Conservation (phyloP, 208 protist species). For the Leishmania mexicana region DNA sequence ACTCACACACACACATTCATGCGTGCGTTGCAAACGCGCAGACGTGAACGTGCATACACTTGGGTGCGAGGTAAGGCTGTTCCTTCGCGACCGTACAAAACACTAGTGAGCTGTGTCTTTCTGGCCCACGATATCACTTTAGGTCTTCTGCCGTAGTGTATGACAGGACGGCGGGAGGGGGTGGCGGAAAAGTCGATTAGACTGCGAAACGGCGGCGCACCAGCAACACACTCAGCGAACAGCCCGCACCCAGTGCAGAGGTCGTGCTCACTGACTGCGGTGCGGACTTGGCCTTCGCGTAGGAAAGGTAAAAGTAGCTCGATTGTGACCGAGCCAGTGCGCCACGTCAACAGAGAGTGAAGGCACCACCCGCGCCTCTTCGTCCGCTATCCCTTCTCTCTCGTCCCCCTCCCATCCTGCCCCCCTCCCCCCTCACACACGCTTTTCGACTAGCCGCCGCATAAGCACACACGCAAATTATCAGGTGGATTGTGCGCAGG, state of each 20-base stretch:
- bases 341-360: not conserved
- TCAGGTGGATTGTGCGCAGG: not conserved
- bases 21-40: not conserved
- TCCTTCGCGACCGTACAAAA: not conserved
- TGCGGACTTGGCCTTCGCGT: not conserved
- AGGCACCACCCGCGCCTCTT: not conserved
- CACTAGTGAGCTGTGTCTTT: not conserved
- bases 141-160: not conserved
- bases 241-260: not conserved
- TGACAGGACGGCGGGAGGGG: not conserved
- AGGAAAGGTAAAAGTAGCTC: not conserved
- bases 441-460: not conserved
- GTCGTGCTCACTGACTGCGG: not conserved
- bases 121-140: not conserved
- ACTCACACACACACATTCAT: slow-evolving; percentile 2
- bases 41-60: not conserved
- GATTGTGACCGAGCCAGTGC: not conserved
- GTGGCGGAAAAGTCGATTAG: not conserved
- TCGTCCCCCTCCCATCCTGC: not conserved
- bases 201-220: not conserved
- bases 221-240: not conserved
- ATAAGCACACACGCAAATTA: not conserved
- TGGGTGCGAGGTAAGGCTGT: not conserved
- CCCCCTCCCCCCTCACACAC: not conserved
- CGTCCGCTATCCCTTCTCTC: not conserved